A percentile compares a stretch with the other conserved stretches of the same genome.
Evolutionary conservation across 148 eudicot genomes (phyloP).

Genomic region (Arbutus unedo): DNA sequence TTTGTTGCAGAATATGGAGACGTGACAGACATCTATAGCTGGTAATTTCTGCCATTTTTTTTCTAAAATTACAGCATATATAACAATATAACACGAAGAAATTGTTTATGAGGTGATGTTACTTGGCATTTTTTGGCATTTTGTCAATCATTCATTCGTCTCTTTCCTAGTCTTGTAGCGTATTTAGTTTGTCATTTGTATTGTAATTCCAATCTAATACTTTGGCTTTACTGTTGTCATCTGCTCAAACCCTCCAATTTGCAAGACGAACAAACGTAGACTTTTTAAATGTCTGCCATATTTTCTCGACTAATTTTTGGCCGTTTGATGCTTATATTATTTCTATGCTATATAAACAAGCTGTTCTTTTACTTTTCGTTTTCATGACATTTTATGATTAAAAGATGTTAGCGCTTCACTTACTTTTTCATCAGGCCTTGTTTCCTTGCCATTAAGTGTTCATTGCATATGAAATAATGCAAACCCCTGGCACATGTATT

Average conservation of each 20-base stretch:
- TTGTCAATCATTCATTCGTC: not conserved
- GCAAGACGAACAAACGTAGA: not conserved
- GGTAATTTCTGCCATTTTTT: slow-evolving; percentile 43
- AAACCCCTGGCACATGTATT: not conserved
- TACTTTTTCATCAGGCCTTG: not conserved
- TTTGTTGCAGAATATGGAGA: slow-evolving; percentile 86
- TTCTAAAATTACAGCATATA: not conserved
- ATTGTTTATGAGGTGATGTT: not conserved
- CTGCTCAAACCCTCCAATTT: not conserved
- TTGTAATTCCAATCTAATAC: not conserved
- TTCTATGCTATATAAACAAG: not conserved
- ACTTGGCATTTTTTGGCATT: not conserved
- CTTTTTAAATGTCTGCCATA: not conserved
- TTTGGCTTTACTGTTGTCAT: not conserved
- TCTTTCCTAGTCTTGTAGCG: not conserved
- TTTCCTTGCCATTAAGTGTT: not conserved
- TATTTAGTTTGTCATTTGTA: not conserved
- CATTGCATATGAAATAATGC: not conserved
- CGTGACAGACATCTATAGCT: slow-evolving; percentile 92
- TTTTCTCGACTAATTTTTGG: not conserved
- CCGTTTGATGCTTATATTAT: not conserved
- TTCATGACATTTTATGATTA: not conserved
- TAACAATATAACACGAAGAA: not conserved
- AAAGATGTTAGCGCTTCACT: not conserved
- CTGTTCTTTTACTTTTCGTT: not conserved